Evolutionary conservation across 2,329 filamentous ascomycete genomes (phyloP).

Genomic region (Pseudopithomyces chartarum): DNA sequence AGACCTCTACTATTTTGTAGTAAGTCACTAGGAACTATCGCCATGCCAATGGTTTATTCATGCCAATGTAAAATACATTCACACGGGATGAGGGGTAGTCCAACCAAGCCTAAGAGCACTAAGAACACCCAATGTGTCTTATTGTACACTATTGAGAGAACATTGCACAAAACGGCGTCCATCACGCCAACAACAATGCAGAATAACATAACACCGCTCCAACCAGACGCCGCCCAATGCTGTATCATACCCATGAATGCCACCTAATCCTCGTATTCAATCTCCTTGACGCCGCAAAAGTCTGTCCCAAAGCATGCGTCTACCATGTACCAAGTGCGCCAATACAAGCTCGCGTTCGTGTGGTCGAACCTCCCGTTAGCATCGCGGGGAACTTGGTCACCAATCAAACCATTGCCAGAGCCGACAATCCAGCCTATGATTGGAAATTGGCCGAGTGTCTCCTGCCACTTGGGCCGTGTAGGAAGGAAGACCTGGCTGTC

Average conservation of each 20-base stretch:
- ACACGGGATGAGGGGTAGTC: too few relatives aligned
- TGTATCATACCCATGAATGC: background rate
- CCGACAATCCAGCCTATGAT: constrained; percentile 54
- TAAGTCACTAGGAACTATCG: too few relatives aligned
- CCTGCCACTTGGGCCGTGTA: constrained; percentile 47
- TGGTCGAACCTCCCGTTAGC: constrained; percentile 80
- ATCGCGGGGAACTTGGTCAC: constrained; percentile 73
- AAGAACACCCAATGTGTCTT: too few relatives aligned
- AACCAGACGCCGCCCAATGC: constrained; percentile 6
- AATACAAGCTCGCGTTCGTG: constrained; percentile 65
- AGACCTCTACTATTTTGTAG: too few relatives aligned
- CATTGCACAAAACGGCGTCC: too few relatives aligned
- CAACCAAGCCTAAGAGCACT: too few relatives aligned
- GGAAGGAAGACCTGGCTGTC: constrained; percentile 55
- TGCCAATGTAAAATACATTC: too few relatives aligned
- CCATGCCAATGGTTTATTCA: too few relatives aligned
- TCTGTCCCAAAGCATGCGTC: constrained; percentile 64
- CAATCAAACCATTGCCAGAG: constrained; percentile 66
- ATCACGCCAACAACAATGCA: too few relatives aligned
- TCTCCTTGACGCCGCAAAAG: constrained; percentile 63
- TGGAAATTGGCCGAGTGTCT: constrained; percentile 54
- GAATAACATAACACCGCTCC: background rate
- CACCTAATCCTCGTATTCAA: constrained; percentile 48
- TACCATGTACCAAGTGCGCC: constrained; percentile 63
- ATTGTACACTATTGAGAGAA: too few relatives aligned